These are phyloP conservation scores for Paraurostyla sp. DNA, from an alignment of 73 alveolate genomes.

Conservation along the genomic window DNA sequence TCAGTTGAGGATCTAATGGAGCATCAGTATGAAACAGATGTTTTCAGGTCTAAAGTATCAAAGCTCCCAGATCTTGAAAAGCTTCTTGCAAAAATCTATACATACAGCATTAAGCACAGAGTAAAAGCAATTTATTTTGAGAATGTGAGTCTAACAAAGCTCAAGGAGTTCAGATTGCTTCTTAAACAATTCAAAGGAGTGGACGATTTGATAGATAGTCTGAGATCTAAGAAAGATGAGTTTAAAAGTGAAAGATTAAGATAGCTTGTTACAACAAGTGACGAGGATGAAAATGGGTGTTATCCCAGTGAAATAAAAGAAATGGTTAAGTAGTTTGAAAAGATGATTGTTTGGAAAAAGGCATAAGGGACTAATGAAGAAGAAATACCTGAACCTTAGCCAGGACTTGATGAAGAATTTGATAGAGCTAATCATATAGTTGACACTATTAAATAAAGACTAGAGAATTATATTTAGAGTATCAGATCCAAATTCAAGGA, in stretches of 20 bases:
- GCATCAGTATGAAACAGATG: slow-evolving; percentile 75
- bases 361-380: not conserved
- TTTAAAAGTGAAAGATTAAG: slow-evolving; percentile 8
- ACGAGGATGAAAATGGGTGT: slow-evolving; percentile 55
- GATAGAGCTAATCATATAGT: slow-evolving; percentile 70
- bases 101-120: slow-evolving; percentile 75
- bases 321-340: slow-evolving; percentile 67
- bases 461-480: slow-evolving; percentile 15
- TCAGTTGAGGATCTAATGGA: slow-evolving; percentile 91
- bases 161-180: slow-evolving; percentile 79
- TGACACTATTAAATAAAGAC: slow-evolving; percentile 7
- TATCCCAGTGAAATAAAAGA: slow-evolving; percentile 65
- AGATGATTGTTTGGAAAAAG: slow-evolving; percentile 76
- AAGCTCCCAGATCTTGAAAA: slow-evolving; percentile 85
- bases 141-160: slow-evolving; percentile 81
- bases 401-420: slow-evolving; percentile 80
- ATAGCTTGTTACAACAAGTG: not conserved
- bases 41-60: slow-evolving; percentile 74
- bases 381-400: slow-evolving; percentile 81
- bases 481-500: slow-evolving; percentile 43
- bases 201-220: slow-evolving; percentile 16
- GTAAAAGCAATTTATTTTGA: slow-evolving; percentile 94
- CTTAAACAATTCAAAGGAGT: not conserved
- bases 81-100: slow-evolving; percentile 70
- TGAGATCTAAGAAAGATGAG: not conserved